phyloP scores from a whole-genome alignment of 148 eudicot genomes.

The Cornus controversa region DNA sequence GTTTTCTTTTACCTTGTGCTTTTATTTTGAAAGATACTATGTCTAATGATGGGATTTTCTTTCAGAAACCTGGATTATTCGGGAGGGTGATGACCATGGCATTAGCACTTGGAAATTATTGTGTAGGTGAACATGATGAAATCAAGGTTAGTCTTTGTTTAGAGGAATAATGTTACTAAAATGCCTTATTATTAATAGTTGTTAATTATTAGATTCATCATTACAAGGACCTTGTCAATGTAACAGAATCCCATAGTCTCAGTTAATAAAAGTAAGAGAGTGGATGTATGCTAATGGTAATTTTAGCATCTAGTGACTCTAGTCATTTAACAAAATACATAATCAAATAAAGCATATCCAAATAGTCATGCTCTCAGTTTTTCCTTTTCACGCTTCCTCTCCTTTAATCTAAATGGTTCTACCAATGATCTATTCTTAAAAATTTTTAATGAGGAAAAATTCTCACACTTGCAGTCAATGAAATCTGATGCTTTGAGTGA shows the following conservation, averaged over 20 bases:
- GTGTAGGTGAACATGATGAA: slow-evolving; percentile 44
- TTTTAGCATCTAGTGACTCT: neutral
- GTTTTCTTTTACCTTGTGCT: neutral
- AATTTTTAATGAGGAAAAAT: neutral
- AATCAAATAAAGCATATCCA: no score
- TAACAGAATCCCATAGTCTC: neutral
- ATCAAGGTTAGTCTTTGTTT: slow-evolving; percentile 51
- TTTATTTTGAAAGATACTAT: neutral
- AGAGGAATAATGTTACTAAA: neutral
- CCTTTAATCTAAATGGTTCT: neutral
- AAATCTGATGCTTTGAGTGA: slow-evolving; percentile 34
- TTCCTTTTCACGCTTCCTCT: neutral
- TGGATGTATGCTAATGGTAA: neutral
- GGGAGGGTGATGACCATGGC: slow-evolving; percentile 58
- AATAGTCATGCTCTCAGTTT: neutral
- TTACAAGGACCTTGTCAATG: neutral
- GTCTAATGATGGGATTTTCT: slow-evolving; percentile 1
- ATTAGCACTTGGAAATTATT: slow-evolving; percentile 41
- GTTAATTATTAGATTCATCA: neutral
- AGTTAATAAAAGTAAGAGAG: neutral
- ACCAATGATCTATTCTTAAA: neutral
- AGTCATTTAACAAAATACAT: slow-evolving; percentile 1
- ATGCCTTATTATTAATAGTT: neutral
- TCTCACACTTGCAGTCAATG: slow-evolving; percentile 44
- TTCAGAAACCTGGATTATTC: slow-evolving; percentile 67